These are phyloP conservation scores for Myxozyma sirexii DNA, from an alignment of 805 yeast genomes.

Conservation along the genomic window DNA sequence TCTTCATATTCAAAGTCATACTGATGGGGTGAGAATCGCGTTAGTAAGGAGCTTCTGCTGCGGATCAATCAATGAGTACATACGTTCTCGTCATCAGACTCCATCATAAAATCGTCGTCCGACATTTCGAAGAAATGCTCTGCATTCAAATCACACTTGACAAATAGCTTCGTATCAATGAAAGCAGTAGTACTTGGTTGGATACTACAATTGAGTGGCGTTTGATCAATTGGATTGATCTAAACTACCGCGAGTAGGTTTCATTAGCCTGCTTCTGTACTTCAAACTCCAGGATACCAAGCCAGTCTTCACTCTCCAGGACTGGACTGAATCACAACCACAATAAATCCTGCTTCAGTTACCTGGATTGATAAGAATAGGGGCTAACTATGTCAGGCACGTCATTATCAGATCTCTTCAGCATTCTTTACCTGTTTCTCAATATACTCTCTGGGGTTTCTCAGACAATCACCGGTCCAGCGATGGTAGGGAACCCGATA, in stretches of 20 bases:
- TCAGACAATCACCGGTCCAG: slow-evolving; percentile 4
- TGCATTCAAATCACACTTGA: too few relatives aligned
- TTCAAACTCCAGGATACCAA: too few relatives aligned
- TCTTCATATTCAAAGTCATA: slow-evolving; percentile 47
- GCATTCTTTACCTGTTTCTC: not conserved
- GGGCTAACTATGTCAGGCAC: not conserved
- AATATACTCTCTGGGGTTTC: not conserved
- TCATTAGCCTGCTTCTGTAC: too few relatives aligned
- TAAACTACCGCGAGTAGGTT: too few relatives aligned
- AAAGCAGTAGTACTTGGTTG: too few relatives aligned
- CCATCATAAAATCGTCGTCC: slow-evolving; percentile 47
- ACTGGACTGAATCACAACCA: too few relatives aligned
- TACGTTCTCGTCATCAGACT: slow-evolving; percentile 45
- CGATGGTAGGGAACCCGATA: not conserved
- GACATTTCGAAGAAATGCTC: slow-evolving; percentile 36
- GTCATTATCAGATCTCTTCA: not conserved
- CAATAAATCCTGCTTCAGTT: too few relatives aligned
- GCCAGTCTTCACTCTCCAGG: not conserved
- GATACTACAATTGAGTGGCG: too few relatives aligned
- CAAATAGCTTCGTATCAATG: too few relatives aligned
- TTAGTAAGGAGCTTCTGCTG: not conserved
- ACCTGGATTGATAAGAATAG: not conserved
- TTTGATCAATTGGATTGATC: too few relatives aligned
- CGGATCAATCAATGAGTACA: slow-evolving; percentile 3
- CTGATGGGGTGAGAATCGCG: slow-evolving; percentile 22